phyloP scores from a whole-genome alignment of 2,329 filamentous ascomycete species.

The Teratosphaeria destructans region DNA sequence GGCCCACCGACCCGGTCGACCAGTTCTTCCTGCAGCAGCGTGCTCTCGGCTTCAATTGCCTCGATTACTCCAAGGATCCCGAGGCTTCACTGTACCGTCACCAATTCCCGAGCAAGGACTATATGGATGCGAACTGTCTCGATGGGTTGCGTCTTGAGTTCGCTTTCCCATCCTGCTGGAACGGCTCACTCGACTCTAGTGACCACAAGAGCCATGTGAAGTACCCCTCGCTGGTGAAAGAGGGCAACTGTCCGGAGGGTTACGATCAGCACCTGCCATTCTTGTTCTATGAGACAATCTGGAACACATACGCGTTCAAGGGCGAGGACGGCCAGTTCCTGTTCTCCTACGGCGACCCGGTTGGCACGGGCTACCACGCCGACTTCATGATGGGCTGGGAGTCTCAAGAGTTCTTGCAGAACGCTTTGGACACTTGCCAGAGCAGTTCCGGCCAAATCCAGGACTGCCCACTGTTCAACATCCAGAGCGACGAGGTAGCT shows the following conservation, averaged over 20 bases:
- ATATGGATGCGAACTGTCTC: slow-evolving; percentile 69
- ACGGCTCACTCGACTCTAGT: slow-evolving; percentile 49
- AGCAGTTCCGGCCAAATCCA: slow-evolving; percentile 55
- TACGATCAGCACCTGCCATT: slow-evolving; percentile 60
- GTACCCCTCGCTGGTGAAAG: slow-evolving; percentile 67
- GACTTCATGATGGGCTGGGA: slow-evolving; percentile 80
- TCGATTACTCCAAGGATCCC: slow-evolving; percentile 60
- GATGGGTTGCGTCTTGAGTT: slow-evolving; percentile 74
- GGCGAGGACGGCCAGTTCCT: slow-evolving; percentile 59
- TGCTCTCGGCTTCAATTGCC: slow-evolving; percentile 87
- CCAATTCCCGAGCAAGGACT: slow-evolving; percentile 67
- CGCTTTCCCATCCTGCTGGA: slow-evolving; percentile 86
- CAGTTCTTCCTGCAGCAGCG: slow-evolving; percentile 66
- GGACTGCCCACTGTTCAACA: slow-evolving; percentile 66
- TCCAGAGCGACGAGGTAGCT: slow-evolving; percentile 50
- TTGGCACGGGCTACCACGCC: slow-evolving; percentile 62
- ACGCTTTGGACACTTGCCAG: slow-evolving; percentile 66
- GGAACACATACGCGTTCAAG: slow-evolving; percentile 57
- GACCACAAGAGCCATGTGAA: slow-evolving; percentile 59
- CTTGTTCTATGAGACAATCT: slow-evolving; percentile 81
- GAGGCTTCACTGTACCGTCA: slow-evolving; percentile 75
- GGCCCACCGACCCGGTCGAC: slow-evolving; percentile 54
- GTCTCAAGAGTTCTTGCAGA: slow-evolving; percentile 50
- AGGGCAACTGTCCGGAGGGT: slow-evolving; percentile 61
- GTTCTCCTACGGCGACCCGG: slow-evolving; percentile 66